These are phyloP conservation scores for Verticillium isaacii DNA, from an alignment of 2,329 filamentous ascomycete species.

Conservation along the genomic window DNA sequence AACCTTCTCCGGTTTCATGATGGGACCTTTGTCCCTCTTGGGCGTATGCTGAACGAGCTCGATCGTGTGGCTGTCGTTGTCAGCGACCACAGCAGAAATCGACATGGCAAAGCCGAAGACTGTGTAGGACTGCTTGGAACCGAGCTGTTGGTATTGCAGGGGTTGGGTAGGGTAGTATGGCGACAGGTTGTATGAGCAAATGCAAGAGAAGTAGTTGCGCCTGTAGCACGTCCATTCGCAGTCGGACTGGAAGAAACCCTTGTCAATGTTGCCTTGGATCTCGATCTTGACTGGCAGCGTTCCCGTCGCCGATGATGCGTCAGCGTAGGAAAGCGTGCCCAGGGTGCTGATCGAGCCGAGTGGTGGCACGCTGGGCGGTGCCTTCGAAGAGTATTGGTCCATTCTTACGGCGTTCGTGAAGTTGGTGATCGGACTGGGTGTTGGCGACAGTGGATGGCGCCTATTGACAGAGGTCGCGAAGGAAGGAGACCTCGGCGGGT, in stretches of 20 bases:
- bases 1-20: conserved; percentile 65
- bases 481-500: conserved; percentile 47
- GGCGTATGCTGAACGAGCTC: conserved; percentile 88
- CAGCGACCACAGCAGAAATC: conserved; percentile 78
- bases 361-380: conserved; percentile 44
- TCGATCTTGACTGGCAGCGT: conserved; percentile 58
- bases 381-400: conserved; percentile 39
- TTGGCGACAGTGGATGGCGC: conserved; percentile 49
- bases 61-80: conserved; percentile 68
- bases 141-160: conserved; percentile 44
- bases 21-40: conserved; percentile 84
- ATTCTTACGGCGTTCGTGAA: conserved; percentile 44
- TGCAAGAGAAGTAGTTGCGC: conserved; percentile 85
- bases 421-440: conserved; percentile 35
- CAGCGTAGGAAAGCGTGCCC: conserved; percentile 57
- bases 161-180: conserved; percentile 46
- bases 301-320: conserved; percentile 26
- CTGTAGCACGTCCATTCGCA: conserved; percentile 89
- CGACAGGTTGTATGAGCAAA: conserved; percentile 69
- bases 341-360: conserved; percentile 45
- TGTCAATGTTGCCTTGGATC: conserved; percentile 78
- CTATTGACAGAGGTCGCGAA: conserved; percentile 37
- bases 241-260: conserved; percentile 80
- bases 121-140: conserved; percentile 50
- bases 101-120: conserved; percentile 77